Conservation (phyloP, 192 early-diverging fungal genomes). For the Radiomyces spectabilis region DNA sequence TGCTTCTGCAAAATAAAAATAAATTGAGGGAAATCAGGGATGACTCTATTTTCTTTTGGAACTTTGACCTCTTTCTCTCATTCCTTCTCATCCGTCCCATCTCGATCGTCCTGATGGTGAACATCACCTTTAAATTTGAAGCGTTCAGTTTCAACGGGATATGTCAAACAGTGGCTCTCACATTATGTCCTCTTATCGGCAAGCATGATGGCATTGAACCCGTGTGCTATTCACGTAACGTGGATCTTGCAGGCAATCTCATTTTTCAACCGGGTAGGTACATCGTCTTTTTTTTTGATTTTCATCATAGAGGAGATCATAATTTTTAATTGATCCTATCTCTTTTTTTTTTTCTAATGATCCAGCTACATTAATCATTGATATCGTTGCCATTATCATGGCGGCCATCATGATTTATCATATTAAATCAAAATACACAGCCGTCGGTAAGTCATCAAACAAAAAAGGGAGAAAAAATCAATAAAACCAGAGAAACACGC, state of each 20-base stretch:
- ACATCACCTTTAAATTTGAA: conserved; percentile 29
- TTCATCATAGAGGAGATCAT: not conserved
- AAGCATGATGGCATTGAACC: conserved; percentile 68
- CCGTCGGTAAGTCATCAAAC: conserved; percentile 86
- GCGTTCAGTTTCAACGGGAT: conserved; percentile 89
- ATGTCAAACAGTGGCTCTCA: conserved; percentile 75
- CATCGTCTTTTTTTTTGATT: too few species aligned
- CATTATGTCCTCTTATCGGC: conserved; percentile 89
- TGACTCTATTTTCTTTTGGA: conserved; percentile 15
- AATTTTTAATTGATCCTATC: not conserved
- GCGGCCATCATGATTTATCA: conserved; percentile 98
- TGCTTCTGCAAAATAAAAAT: too few species aligned
- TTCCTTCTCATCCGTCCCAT: not conserved
- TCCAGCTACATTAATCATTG: conserved; percentile 85
- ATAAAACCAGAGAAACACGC: too few species aligned
- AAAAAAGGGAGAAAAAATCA: too few species aligned
- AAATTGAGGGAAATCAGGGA: too few species aligned
- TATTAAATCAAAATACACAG: conserved; percentile 96
- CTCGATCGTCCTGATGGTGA: conserved; percentile 6
- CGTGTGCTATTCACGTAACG: conserved; percentile 91
- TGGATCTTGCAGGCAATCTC: conserved; percentile 74
- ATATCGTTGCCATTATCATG: conserved; percentile 91
- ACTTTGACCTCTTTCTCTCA: conserved; percentile 5
- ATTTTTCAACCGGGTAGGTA: conserved; percentile 88
- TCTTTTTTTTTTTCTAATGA: not conserved